Base-by-base conservation (phyloP, 2,329 filamentous ascomycete genomes). In the Thelonectria discophora region DNA sequence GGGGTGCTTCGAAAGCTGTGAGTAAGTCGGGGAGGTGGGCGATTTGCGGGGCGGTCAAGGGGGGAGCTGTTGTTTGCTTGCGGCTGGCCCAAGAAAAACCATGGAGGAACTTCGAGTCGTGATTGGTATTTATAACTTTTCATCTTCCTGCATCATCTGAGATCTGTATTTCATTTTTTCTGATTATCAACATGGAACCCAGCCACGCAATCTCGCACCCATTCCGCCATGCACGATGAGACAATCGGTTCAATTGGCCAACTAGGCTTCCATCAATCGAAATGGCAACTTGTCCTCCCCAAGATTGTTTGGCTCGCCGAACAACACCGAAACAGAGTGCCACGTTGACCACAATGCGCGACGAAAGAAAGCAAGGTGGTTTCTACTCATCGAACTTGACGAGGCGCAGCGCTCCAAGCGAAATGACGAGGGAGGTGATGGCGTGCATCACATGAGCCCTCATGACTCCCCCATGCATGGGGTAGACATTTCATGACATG, bases 31-130 rank as follows among this genome's bases (percentile, higher is more conserved):
- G 34, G n/a, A 5, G 40, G 17, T 24, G 6, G 34, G 40, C n/a
- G 40, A 43, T 24, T 20, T 51, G 62, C 43, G 60, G 58, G 56
- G 65, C 63, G 63, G 64, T 62, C 64, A 66, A 58, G 50, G 42
- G 49, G 55, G 50, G 24, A 27, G 37, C 18, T 46, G 42, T 5
- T 21, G 3, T 3, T 2, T 42, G 17, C 7, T n/a, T 42, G 34
- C 34, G 15, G 6, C 12, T 37, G 3, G 34, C 11, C 15, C 3
- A 3, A 8, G 15, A 37, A 11, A 37, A 37, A 15, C 11, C 11
- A 37, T 13, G 34, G 34, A 37, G 34, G 34, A 37, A 12, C 34
- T 37, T 37, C 15, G 12, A 30, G 27, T 30, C 27, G 5, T 40
- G 37, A 40, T 15, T 42, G 12, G 4, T n/a, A 21, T 24, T 52